Evolutionary conservation across 208 protist species (phyloP), one percentile per base, ranked within the genome.

Genomic region (Trypanosoma scelopori): DNA sequence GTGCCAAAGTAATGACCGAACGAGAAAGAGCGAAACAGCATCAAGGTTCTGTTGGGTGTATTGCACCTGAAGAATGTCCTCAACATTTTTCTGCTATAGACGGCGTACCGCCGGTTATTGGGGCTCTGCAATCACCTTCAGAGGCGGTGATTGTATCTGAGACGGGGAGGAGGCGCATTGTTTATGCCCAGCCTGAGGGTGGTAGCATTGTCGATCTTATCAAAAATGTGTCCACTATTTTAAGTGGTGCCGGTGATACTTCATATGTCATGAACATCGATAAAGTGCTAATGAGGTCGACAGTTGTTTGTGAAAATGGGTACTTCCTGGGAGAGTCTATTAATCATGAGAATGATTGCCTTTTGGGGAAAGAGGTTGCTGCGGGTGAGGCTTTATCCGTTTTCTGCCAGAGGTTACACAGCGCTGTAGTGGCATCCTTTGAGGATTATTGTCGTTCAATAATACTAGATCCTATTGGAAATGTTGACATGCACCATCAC

Each of bases 291-390:
- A 62, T 62, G 49, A 68, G 39, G 46, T 71, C 65, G 13, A 63
- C 65, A 35, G 66, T 81, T 39, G 68, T 82, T 61, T 86, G 65
- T 59, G 69, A 86, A 75, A 81, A 80, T 57, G 75, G 79, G 3
- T 56, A 55, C 69, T 76, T 71, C 58, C 27, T 65, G 37, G 68
- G 69, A n/a, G 67, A 78, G 39, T 25, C 22, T 15, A 23, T 65
- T 20, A 62, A 41, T 20, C 55, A 53, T 13, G 32, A 25, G 15
- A 18, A n/a, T n/a, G 52, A 32, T 49, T 55, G 51, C 39, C 47
- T 85, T 30, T 58, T 85, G 18, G 67, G 67, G 0, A 71, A 57
- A 41, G 50, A 16, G 35, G 71, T 82, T 20, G 16, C 32, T 22
- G 64, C 68, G 25, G 69, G 69, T 3, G 58, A 42, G n/a, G 70